Evolutionary conservation across 192 early-diverging fungal species (phyloP), one percentile per base, ranked within the genome.

Genomic region (Coemansia guatemalensis): DNA sequence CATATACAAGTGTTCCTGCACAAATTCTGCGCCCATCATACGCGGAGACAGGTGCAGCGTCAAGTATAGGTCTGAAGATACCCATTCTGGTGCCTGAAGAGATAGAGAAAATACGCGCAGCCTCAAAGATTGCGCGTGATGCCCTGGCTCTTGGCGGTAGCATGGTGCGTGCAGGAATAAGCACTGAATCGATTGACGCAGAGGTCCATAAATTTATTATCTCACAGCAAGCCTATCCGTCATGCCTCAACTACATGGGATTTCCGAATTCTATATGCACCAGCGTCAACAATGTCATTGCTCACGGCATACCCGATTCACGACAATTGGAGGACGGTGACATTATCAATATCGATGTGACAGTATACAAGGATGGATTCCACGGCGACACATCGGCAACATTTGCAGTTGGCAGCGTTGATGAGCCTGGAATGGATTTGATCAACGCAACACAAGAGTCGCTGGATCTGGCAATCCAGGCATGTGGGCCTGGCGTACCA

Each of bases 261-360:
- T 94, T 89, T 62, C 90, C 92, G 17, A 79, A 77, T 55, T 85
- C 90, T 7, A 71, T 91, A 5, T 94, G 92, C 71, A 93, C 90
- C 18, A 90, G 88, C 62, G 70, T 92, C 52, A 92, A 92, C 78
- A 94, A 94, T 75, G 82, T 94, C 30, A 88, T 94, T 56, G 89
- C 88, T 0, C 92, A 94, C 67, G 92, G 92, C 0, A 90, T 85
- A 51, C 88, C 88, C 11, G 87, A 88, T 50, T 8, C 64, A 5
- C 84, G 89, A 35, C 76, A 75, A 21, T 65, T 93, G 39, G 58
- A 67, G 11, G 71, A 85, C 20, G 89, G 92, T 39, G 92, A 93
- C 62, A 78, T 91, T 12, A 77, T 94, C 51, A 94, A 92, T 69
- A 65, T 94, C 12, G 92, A 94, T 64, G 81, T 94, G 12, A 94